phyloP scores from a whole-genome alignment of 345 rosid genomes.

The Moringa oleifera region DNA sequence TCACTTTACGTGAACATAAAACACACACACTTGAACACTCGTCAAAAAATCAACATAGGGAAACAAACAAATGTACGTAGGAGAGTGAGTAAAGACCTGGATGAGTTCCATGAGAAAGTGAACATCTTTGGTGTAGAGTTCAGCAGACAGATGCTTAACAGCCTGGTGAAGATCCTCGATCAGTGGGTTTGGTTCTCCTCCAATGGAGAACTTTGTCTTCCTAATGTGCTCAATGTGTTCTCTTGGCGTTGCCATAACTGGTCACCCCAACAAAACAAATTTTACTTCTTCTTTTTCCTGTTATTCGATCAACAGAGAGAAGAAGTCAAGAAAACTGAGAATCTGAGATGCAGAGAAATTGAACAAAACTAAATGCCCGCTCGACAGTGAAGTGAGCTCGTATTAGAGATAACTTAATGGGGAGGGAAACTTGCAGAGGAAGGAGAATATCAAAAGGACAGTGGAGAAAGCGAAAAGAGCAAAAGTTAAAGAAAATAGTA shows the following conservation, averaged over 20 bases:
- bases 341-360: background rate
- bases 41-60: too few species aligned
- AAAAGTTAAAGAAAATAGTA: too few species aligned
- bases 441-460: background rate
- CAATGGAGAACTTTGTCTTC: conserved; percentile 46
- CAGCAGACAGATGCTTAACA: conserved; percentile 54
- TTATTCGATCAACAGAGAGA: too few species aligned
- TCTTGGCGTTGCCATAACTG: background rate
- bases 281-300: too few species aligned
- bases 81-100: conserved; percentile 29
- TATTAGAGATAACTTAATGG: background rate
- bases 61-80: too few species aligned
- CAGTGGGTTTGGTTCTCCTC: conserved; percentile 42
- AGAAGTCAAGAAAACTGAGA: too few species aligned
- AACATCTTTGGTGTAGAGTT: conserved; percentile 61
- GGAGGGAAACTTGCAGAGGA: background rate
- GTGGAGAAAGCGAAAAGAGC: too few species aligned
- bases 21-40: too few species aligned
- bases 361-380: background rate
- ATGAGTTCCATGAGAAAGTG: conserved; percentile 77
- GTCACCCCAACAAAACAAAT: background rate
- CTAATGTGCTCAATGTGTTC: conserved; percentile 50
- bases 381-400: background rate
- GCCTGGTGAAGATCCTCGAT: conserved; percentile 60
- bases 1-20: too few species aligned